Evolutionary conservation across 805 yeast species (phyloP).

Genomic region (Jamesozyma hellenica): DNA sequence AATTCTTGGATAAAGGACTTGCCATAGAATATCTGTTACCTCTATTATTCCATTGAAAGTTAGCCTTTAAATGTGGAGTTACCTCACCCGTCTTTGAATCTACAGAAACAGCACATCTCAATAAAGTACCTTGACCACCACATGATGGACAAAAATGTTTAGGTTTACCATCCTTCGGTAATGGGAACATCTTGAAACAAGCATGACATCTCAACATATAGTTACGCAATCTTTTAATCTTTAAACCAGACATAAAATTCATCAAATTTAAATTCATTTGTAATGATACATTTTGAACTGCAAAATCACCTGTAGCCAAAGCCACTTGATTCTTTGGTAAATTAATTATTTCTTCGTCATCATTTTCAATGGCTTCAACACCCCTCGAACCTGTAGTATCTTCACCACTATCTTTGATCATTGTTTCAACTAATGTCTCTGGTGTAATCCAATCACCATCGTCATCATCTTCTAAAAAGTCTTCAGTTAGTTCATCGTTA

Average conservation of each 20-base stretch:
- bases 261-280: slow-evolving; percentile 83
- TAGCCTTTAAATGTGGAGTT: slow-evolving; percentile 78
- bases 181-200: slow-evolving; percentile 74
- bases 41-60: slow-evolving; percentile 87
- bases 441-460: slow-evolving; percentile 94
- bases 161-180: slow-evolving; percentile 65
- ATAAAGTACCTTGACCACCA: slow-evolving; percentile 77
- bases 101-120: slow-evolving; percentile 85
- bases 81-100: slow-evolving; percentile 69
- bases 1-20: slow-evolving; percentile 75
- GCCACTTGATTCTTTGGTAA: slow-evolving; percentile 56
- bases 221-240: slow-evolving; percentile 74
- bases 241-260: slow-evolving; percentile 75
- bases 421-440: slow-evolving; percentile 63
- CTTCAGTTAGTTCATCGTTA: slow-evolving; percentile 16
- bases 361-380: slow-evolving; percentile 27
- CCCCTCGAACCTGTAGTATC: slow-evolving; percentile 33
- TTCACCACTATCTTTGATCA: slow-evolving; percentile 61
- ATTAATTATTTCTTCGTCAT: slow-evolving; percentile 15
- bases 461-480: slow-evolving; percentile 46
- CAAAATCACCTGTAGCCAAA: slow-evolving; percentile 90
- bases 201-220: slow-evolving; percentile 97
- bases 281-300: slow-evolving; percentile 89
- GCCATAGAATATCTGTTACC: slow-evolving; percentile 78
- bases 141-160: slow-evolving; percentile 90